Conservation (phyloP, 2,329 filamentous ascomycete genomes). For the Fusarium azukiicola region DNA sequence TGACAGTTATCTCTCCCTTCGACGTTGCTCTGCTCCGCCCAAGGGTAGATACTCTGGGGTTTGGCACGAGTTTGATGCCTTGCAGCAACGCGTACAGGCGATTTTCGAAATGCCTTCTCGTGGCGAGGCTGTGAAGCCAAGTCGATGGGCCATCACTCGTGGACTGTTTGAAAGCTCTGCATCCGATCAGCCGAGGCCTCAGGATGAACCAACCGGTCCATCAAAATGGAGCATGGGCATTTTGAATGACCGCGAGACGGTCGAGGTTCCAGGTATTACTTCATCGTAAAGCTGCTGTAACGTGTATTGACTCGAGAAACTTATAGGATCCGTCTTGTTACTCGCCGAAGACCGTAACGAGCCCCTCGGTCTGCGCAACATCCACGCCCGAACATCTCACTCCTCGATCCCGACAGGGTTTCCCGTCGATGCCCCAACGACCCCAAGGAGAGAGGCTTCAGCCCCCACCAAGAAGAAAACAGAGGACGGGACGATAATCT, state of each 20-base stretch:
- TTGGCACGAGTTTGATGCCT: no score
- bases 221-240: conserved; percentile 14
- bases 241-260: conserved; percentile 9
- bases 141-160: background rate
- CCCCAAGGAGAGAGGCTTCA: no score
- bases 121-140: background rate
- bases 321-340: conserved; percentile 13
- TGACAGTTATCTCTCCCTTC: background rate
- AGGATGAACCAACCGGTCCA: background rate
- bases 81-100: no score
- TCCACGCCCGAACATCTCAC: conserved; percentile 14
- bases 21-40: background rate
- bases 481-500: conserved; percentile 15
- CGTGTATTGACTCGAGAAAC: background rate
- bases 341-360: conserved; percentile 19
- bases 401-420: conserved; percentile 15
- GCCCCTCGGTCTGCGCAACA: conserved; percentile 20
- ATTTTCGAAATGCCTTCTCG: background rate
- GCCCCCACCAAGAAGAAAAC: conserved; percentile 8
- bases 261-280: conserved; percentile 14
- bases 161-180: background rate
- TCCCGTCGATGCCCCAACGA: background rate
- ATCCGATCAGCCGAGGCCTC: background rate
- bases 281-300: no score
- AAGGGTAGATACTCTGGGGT: background rate